phyloP scores from a whole-genome alignment of 2,329 filamentous ascomycete genomes.

The Graphiopsis chlorocephala region DNA sequence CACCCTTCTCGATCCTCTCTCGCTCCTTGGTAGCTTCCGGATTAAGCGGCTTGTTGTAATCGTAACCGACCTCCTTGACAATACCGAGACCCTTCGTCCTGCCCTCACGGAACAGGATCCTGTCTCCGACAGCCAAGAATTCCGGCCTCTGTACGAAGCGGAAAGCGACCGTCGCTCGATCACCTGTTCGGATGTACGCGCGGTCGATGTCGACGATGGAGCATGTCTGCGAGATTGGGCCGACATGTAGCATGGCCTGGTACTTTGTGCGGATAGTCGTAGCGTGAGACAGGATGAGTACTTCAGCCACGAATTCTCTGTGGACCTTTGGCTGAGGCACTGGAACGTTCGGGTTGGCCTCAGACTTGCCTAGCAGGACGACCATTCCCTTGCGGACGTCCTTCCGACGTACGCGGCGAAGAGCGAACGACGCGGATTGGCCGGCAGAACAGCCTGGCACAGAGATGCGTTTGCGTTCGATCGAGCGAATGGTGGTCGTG shows the following conservation, averaged over 20 bases:
- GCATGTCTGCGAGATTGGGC: constrained; percentile 91
- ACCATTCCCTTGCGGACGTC: constrained; percentile 99
- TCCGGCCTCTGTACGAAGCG: constrained; percentile 92
- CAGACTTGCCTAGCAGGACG: constrained; percentile 73
- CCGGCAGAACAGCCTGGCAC: constrained; percentile 87
- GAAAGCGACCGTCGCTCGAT: constrained; percentile 91
- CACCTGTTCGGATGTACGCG: constrained; percentile 90
- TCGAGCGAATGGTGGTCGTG: constrained; percentile 81
- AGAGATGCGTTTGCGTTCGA: constrained; percentile 87
- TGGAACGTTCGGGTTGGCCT: constrained; percentile 52
- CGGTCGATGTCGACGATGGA: constrained; percentile 96
- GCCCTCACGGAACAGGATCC: constrained; percentile 89
- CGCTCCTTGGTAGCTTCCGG: constrained; percentile 33
- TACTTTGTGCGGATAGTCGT: constrained; percentile 97
- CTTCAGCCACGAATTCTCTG: constrained; percentile 62
- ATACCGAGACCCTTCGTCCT: constrained; percentile 94
- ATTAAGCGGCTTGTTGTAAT: constrained; percentile 55
- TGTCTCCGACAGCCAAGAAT: constrained; percentile 83
- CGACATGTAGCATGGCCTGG: constrained; percentile 97
- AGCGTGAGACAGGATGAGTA: constrained; percentile 90
- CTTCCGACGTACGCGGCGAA: constrained; percentile 82
- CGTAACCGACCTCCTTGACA: constrained; percentile 87
- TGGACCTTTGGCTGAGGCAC: constrained; percentile 50
- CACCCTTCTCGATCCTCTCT: constrained; percentile 11
- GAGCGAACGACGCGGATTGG: constrained; percentile 86